phyloP scores from a whole-genome alignment of 2,329 filamentous ascomycete species.

The Verticillium isaacii region DNA sequence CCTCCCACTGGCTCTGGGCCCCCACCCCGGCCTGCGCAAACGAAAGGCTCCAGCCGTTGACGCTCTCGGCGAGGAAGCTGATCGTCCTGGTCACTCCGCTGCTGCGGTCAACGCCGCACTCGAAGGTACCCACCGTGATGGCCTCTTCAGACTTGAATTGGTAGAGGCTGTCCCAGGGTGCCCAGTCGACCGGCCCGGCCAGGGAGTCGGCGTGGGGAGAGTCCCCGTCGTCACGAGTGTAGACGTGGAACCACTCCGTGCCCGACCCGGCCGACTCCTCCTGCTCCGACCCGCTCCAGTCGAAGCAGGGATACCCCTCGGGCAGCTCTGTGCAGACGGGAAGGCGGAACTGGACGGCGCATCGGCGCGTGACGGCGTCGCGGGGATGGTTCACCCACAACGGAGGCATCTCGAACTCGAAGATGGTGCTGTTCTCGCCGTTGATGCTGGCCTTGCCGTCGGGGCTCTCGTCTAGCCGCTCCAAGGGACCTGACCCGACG shows the following conservation, averaged over 20 bases:
- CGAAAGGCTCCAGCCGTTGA: not conserved
- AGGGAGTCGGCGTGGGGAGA: not conserved
- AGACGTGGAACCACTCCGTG: slow-evolving; percentile 1
- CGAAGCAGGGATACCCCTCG: not conserved
- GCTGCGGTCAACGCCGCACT: not conserved
- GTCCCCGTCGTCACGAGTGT: not conserved
- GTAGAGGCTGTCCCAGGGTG: not conserved
- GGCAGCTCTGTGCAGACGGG: not conserved
- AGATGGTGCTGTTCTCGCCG: not conserved
- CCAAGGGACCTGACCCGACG: not conserved
- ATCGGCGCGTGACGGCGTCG: not conserved
- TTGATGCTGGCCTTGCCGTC: slow-evolving; percentile 2
- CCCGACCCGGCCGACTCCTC: not conserved
- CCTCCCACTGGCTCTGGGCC: not conserved
- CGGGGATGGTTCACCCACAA: not conserved
- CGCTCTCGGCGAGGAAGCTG: not conserved
- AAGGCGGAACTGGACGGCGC: slow-evolving; percentile 1
- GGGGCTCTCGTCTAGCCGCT: not conserved
- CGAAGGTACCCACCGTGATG: not conserved
- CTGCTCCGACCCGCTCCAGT: slow-evolving; percentile 1
- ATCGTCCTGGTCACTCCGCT: not conserved
- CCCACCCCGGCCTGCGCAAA: slow-evolving; percentile 1
- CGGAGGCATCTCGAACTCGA: slow-evolving; percentile 1
- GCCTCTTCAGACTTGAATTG: not conserved
- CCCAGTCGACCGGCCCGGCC: not conserved